Evolutionary conservation across 1,284 basidiomycete genomes (phyloP), one percentile per base, ranked within the genome.

Genomic region (Melampsora larici-populina): DNA sequence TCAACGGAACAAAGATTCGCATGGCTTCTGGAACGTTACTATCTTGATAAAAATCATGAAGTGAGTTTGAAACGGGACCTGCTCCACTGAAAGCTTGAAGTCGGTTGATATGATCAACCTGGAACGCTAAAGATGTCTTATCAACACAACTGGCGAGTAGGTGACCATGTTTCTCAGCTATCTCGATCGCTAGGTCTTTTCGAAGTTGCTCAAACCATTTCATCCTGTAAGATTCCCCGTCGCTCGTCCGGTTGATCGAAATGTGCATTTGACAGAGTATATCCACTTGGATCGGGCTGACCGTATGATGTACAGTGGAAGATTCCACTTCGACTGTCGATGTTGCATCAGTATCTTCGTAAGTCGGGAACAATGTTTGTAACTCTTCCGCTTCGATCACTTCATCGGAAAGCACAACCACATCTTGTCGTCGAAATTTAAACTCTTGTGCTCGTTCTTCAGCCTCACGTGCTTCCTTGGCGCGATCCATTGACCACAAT

Each of bases 401-500:
- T 13, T 89, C 89, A 79, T 94, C 95, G 15, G 87, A 88, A 13
- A 88, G 84, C 33, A 87, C 87, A 36, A 88, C 86, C 69, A 92
- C 85, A 43, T 89, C 87, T 36, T 88, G 84, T 75, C 87, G 87
- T 62, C 88, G 89, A 74, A 87, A 87, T 55, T 91, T 90, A 86
- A 97, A 99, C 24, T 99, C 84, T 68, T 91, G 92, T 43, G 89
- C 88, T 0, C 89, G 87, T 48, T 89, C 89, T 55, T 88, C 87
- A 51, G 89, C 88, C 24, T 86, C 87, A 80, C 92, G 88, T 63
- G 88, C 87, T 79, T 90, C 89, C 78, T 88, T 89, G 36, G 89
- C 88, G 58, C 89, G 88, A 81, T 97, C 92, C 48, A 91, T 89
- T 46, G 89, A 87, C 95, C 95, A 98, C 9, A 96, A 87, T 26